phyloP scores from a whole-genome alignment of 345 rosid genomes.

The Cochlearia excelsa region DNA sequence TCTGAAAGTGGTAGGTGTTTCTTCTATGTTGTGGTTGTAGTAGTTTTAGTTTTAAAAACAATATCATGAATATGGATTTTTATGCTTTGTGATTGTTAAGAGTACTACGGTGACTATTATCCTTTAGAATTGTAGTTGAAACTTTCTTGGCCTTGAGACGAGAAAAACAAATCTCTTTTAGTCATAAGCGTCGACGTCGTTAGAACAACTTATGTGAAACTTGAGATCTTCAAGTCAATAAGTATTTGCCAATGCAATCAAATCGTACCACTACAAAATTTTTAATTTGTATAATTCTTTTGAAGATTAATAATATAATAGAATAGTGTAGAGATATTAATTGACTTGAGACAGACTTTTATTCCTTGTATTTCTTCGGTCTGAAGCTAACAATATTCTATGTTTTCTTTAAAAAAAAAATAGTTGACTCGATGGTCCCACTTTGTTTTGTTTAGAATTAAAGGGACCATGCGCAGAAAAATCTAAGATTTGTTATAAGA shows the following conservation, averaged over 20 bases:
- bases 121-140: no score
- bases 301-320: no score
- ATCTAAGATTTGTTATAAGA: slow-evolving; percentile 32
- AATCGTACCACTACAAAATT: no score
- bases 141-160: no score
- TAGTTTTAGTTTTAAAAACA: slow-evolving; percentile 1
- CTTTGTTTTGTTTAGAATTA: slow-evolving; percentile 18
- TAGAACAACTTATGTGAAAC: no score
- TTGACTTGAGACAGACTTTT: slow-evolving; percentile 17
- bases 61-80: slow-evolving; percentile 2
- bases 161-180: no score
- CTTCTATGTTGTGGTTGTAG: not conserved
- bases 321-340: no score
- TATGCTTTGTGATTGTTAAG: not conserved
- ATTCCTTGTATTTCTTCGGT: slow-evolving; percentile 35
- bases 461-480: slow-evolving; percentile 34
- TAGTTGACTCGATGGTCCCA: slow-evolving; percentile 31
- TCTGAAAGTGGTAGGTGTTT: slow-evolving; percentile 9
- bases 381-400: slow-evolving; percentile 31
- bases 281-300: no score
- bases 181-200: no score
- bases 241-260: no score
- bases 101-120: no score
- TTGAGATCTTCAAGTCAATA: no score
- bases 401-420: not conserved